Conservation (phyloP, 2,329 filamentous ascomycete genomes). For the Phialophora expanda region DNA sequence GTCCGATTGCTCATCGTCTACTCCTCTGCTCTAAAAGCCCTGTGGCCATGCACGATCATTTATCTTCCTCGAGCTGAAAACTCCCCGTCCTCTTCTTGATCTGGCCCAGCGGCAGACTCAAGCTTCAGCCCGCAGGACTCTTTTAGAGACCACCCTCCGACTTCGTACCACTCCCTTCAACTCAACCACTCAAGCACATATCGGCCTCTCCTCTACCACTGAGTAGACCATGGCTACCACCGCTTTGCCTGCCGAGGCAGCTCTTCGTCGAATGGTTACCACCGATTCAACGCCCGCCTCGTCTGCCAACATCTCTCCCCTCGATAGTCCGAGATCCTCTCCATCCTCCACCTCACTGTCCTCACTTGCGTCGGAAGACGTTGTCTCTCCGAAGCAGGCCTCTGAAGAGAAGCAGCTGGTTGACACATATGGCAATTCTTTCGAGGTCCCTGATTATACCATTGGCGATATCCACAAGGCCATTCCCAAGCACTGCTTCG, state of each 20-base stretch:
- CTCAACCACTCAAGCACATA: not conserved
- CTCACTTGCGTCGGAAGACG: conserved; percentile 75
- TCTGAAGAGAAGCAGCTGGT: conserved; percentile 60
- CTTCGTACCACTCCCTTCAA: not conserved
- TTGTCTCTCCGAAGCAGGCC: conserved; percentile 52
- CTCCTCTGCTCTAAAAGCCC: not conserved
- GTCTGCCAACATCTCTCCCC: conserved; percentile 61
- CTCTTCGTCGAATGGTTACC: conserved; percentile 59
- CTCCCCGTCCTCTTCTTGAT: conserved; percentile 2
- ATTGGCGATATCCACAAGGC: conserved; percentile 97
- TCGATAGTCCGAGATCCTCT: conserved; percentile 66
- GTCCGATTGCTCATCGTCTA: not conserved
- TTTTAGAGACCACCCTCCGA: not conserved
- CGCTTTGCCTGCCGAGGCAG: conserved; percentile 52
- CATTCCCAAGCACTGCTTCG: conserved; percentile 96
- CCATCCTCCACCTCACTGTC: conserved; percentile 89
- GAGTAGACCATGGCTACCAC: conserved; percentile 57
- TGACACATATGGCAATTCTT: conserved; percentile 94
- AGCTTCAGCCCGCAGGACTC: conserved; percentile 10
- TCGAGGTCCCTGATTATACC: conserved; percentile 90
- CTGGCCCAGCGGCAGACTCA: not conserved
- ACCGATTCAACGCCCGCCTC: conserved; percentile 61
- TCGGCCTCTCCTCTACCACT: not conserved
- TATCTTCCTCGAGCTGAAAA: conserved; percentile 9
- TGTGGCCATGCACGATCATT: not conserved